These are phyloP conservation scores for Pythium utonaiense DNA, from an alignment of 352 stramenopile genomes.

Conservation along the genomic window DNA sequence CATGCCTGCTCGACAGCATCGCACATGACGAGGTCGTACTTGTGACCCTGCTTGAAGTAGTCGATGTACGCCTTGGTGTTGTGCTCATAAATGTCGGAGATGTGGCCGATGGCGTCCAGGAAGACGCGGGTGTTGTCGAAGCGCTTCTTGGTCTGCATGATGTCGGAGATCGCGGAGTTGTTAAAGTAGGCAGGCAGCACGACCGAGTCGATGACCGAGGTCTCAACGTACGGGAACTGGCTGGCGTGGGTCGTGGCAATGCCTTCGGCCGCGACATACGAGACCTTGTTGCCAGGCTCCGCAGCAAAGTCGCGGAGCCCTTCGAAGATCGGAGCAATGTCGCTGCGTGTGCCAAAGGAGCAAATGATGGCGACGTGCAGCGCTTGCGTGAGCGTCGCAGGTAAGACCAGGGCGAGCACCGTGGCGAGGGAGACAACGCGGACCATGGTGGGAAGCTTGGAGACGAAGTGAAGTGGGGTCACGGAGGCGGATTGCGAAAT, in stretches of 20 bases:
- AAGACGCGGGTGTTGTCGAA: slow-evolving; percentile 25
- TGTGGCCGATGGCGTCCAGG: slow-evolving; percentile 19
- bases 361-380: slow-evolving; percentile 23
- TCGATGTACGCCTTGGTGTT: slow-evolving; percentile 21
- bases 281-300: slow-evolving; percentile 20
- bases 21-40: slow-evolving; percentile 22
- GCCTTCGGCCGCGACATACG: slow-evolving; percentile 18
- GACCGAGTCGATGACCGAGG: slow-evolving; percentile 12
- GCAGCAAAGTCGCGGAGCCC: slow-evolving; percentile 15
- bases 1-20: slow-evolving; percentile 23
- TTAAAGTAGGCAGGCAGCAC: slow-evolving; percentile 22
- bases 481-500: neutral
- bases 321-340: slow-evolving; percentile 26
- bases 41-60: slow-evolving; percentile 13
- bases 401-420: slow-evolving; percentile 2
- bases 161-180: slow-evolving; percentile 22
- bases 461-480: neutral
- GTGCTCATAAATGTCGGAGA: slow-evolving; percentile 26
- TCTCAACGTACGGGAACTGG: slow-evolving; percentile 22
- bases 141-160: slow-evolving; percentile 24
- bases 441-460: slow-evolving; percentile 2
- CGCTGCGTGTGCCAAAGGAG: slow-evolving; percentile 23
- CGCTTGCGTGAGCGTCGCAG: slow-evolving; percentile 9
- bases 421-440: slow-evolving; percentile 2
- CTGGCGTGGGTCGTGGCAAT: slow-evolving; percentile 17